Percentiles rank a stretch among this genome's conserved stretches.
Conservation (phyloP, 441 rosid species). For the Erodium moschatum region DNA sequence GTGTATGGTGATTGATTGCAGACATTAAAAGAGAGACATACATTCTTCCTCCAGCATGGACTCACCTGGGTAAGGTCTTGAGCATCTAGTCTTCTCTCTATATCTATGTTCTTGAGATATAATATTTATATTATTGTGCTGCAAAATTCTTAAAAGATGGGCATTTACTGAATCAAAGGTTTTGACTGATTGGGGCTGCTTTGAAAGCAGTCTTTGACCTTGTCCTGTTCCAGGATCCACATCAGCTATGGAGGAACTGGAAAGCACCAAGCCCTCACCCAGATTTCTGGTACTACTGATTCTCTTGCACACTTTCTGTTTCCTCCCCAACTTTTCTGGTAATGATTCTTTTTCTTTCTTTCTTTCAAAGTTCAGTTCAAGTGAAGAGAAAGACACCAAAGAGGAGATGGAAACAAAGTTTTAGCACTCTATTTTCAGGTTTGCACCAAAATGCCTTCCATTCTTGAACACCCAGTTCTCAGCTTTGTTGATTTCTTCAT, state of each 20-base stretch:
- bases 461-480: background rate
- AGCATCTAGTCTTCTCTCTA: background rate
- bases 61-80: background rate
- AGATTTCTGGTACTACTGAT: constrained; percentile 14
- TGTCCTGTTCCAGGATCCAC: constrained; percentile 14
- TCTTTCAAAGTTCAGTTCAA: background rate
- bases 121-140: background rate
- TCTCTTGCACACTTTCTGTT: background rate
- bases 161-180: constrained; percentile 14
- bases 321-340: background rate
- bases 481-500: background rate
- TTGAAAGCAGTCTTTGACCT: background rate
- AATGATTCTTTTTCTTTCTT: background rate
- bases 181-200: constrained; percentile 12
- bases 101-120: background rate
- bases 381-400: background rate
- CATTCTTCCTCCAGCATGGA: constrained; percentile 16
- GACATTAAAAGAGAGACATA: constrained; percentile 6
- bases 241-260: constrained; percentile 15
- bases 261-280: constrained; percentile 6
- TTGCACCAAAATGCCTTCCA: background rate
- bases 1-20: background rate
- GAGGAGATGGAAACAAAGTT: background rate
- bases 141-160: constrained; percentile 4
- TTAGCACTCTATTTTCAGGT: constrained; percentile 3